Percentiles rank a stretch among this genome's conserved stretches.
phyloP scores from a whole-genome alignment of 1,284 basidiomycete genomes.

The Leccinum variabile region DNA sequence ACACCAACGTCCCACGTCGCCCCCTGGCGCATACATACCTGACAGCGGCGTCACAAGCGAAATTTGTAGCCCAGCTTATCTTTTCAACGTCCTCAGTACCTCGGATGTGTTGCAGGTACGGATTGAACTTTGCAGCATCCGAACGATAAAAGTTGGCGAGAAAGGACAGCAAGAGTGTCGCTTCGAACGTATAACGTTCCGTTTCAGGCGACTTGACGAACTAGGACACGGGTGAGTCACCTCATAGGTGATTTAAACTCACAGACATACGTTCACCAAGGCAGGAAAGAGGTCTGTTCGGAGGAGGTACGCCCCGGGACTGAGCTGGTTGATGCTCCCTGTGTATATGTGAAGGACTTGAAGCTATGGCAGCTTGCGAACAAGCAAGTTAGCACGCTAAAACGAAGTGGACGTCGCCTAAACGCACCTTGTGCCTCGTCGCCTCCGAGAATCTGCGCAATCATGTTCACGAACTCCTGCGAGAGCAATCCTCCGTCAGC shows the following conservation, averaged over 20 bases:
- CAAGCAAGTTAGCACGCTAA: no score
- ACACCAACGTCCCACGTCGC: background rate
- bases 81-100: slow-evolving; percentile 48
- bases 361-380: no score
- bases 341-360: no score
- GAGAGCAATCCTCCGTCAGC: no score
- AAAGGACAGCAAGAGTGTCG: slow-evolving; percentile 52
- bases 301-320: slow-evolving; percentile 67
- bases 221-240: slow-evolving; percentile 33
- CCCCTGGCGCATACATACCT: slow-evolving; percentile 41
- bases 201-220: slow-evolving; percentile 55
- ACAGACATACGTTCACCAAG: slow-evolving; percentile 44
- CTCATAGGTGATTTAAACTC: no score
- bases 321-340: slow-evolving; percentile 50
- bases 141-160: slow-evolving; percentile 69
- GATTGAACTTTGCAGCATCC: slow-evolving; percentile 64
- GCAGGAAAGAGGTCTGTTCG: slow-evolving; percentile 58
- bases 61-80: slow-evolving; percentile 35
- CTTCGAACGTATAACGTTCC: slow-evolving; percentile 57
- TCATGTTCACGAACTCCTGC: no score
- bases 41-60: slow-evolving; percentile 18
- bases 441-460: no score
- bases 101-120: slow-evolving; percentile 54
- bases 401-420: no score
- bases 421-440: no score